Conservation (phyloP, 768 basidiomycete genomes). For the Pulveroboletus sp. region DNA sequence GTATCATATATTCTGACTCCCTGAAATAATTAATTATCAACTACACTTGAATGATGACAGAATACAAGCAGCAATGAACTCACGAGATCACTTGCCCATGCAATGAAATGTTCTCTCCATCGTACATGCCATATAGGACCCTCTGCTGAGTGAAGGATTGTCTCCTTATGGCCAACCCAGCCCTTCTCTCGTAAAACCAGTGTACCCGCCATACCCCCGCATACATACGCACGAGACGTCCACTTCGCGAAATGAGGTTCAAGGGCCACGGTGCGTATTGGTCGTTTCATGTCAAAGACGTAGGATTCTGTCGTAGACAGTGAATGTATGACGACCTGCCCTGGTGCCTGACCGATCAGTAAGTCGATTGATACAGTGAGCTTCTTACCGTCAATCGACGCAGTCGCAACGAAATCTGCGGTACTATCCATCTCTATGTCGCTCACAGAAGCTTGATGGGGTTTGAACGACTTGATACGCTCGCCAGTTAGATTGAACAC, state of each 20-base stretch:
- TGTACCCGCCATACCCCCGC: conserved; percentile 87
- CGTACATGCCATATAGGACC: conserved; percentile 91
- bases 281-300: conserved; percentile 85
- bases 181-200: conserved; percentile 90
- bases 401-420: conserved; percentile 86
- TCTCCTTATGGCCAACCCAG: conserved; percentile 94
- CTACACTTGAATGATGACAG: background rate
- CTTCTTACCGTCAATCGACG: conserved; percentile 83
- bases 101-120: conserved; percentile 84
- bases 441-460: conserved; percentile 81
- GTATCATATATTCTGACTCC: conserved; percentile 95
- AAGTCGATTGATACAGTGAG: conserved; percentile 42
- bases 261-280: conserved; percentile 83
- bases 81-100: conserved; percentile 94
- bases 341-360: conserved; percentile 43
- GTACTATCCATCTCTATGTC: conserved; percentile 83
- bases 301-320: conserved; percentile 75
- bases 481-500: conserved; percentile 74
- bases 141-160: conserved; percentile 74
- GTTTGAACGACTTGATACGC: conserved; percentile 84
- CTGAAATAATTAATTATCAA: conserved; percentile 44
- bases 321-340: conserved; percentile 87
- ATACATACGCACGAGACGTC: conserved; percentile 74
- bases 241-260: conserved; percentile 87
- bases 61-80: conserved; percentile 22